phyloP scores from a whole-genome alignment of 179 eudicot species.

The Monotropa hypopitys region DNA sequence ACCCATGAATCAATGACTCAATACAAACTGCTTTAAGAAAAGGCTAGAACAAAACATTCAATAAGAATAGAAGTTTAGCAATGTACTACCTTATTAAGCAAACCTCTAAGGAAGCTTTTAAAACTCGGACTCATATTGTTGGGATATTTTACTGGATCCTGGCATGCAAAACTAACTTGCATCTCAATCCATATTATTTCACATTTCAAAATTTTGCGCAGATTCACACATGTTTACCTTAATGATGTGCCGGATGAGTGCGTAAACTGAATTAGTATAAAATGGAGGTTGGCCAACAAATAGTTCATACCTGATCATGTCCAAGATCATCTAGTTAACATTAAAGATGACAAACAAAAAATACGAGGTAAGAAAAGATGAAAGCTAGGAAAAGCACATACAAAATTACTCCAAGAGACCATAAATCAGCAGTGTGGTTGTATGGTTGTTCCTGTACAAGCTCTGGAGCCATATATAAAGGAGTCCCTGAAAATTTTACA shows the following conservation, averaged over 20 bases:
- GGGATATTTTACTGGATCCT: constrained; percentile 99
- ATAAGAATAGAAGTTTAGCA: not conserved
- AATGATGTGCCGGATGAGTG: constrained; percentile 84
- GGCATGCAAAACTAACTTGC: constrained; percentile 5
- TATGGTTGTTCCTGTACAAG: constrained; percentile 96
- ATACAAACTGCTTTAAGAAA: constrained; percentile 7
- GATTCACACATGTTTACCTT: constrained; percentile 40
- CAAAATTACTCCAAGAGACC: constrained; percentile 99
- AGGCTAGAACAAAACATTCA: not conserved
- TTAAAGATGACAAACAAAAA: not conserved
- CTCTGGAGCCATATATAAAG: constrained; percentile 99
- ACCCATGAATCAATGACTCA: constrained; percentile 9
- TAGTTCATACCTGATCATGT: constrained; percentile 70
- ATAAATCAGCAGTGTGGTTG: constrained; percentile 96
- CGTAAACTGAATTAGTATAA: constrained; percentile 92
- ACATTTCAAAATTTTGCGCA: not conserved
- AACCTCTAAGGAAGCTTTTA: constrained; percentile 75
- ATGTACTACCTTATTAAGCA: constrained; percentile 79
- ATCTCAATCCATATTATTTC: not conserved
- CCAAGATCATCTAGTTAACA: constrained; percentile 6
- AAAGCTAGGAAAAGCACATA: constrained; percentile 25
- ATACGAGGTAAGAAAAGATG: not conserved
- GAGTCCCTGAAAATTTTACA: constrained; percentile 55
- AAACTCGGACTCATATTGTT: constrained; percentile 86
- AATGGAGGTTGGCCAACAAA: constrained; percentile 99